Percentiles rank a stretch among this genome's conserved stretches.
phyloP scores from a whole-genome alignment of 148 eudicot genomes.

The Chenopodium berlandieri region DNA sequence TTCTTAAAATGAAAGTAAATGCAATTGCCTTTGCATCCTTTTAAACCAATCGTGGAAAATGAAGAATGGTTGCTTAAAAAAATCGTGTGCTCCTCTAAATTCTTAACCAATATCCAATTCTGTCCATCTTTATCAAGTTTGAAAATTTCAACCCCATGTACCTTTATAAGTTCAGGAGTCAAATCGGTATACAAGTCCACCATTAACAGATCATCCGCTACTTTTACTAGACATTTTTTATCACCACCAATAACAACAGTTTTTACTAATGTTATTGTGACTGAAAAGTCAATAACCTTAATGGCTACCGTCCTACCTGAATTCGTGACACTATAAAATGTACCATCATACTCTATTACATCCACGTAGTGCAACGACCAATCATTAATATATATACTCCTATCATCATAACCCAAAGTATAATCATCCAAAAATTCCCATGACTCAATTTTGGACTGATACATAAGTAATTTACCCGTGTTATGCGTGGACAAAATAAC shows the following conservation, averaged over 20 bases:
- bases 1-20: constrained; percentile 36
- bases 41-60: constrained; percentile 20
- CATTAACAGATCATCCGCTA: constrained; percentile 21
- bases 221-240: constrained; percentile 32
- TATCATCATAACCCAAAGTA: constrained; percentile 33
- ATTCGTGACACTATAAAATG: constrained; percentile 32
- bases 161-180: constrained; percentile 25
- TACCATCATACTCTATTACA: constrained; percentile 22
- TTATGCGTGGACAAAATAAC: constrained; percentile 28
- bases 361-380: constrained; percentile 38
- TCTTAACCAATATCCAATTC: constrained; percentile 26
- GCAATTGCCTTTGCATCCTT: constrained; percentile 35
- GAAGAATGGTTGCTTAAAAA: constrained; percentile 32
- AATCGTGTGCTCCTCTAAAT: constrained; percentile 22
- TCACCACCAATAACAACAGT: constrained; percentile 30
- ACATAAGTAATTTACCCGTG: constrained; percentile 34
- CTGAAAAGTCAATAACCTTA: not conserved
- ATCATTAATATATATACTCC: constrained; percentile 33
- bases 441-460: constrained; percentile 17
- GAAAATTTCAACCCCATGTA: constrained; percentile 28
- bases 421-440: constrained; percentile 33
- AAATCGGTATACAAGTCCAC: constrained; percentile 30
- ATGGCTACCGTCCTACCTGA: constrained; percentile 35
- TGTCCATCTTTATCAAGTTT: constrained; percentile 22
- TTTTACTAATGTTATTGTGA: constrained; percentile 11